Percentiles rank a stretch among this genome's conserved stretches.
These are phyloP conservation scores for Cryptococcus sp. DNA, from an alignment of 1,284 basidiomycete genomes.

Conservation along the genomic window DNA sequence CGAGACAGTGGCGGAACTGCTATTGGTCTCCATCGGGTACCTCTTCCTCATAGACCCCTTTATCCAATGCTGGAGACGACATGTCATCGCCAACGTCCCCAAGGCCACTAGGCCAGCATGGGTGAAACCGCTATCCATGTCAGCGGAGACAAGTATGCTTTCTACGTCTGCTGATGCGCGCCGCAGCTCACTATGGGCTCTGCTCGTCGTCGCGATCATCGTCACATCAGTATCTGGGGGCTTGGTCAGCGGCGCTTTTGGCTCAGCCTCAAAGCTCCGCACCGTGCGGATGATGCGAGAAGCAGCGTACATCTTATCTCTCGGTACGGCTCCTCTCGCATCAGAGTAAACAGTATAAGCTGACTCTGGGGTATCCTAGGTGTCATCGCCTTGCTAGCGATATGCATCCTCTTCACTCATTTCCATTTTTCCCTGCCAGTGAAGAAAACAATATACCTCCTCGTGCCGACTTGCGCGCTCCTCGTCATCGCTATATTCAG, in stretches of 20 bases:
- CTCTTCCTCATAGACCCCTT: slow-evolving; percentile 25
- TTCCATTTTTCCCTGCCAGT: slow-evolving; percentile 3
- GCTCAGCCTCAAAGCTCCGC: slow-evolving; percentile 6
- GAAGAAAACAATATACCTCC: slow-evolving; percentile 9
- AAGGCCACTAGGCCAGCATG: background rate
- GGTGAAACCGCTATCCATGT: background rate
- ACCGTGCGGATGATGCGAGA: slow-evolving; percentile 10
- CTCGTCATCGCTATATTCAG: slow-evolving; percentile 23
- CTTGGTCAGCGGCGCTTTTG: slow-evolving; percentile 17
- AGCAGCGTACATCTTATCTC: no score
- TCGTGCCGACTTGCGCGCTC: slow-evolving; percentile 6
- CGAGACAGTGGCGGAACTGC: slow-evolving; percentile 18
- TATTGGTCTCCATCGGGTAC: slow-evolving; percentile 20
- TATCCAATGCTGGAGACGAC: slow-evolving; percentile 18
- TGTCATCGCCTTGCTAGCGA: slow-evolving; percentile 1
- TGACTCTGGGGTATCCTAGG: background rate
- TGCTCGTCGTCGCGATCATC: slow-evolving; percentile 25
- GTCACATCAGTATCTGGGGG: slow-evolving; percentile 24
- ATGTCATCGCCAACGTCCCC: slow-evolving; percentile 10
- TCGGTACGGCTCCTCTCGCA: no score
- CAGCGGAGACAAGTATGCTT: no score
- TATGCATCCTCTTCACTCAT: slow-evolving; percentile 7
- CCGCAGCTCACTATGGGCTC: slow-evolving; percentile 10
- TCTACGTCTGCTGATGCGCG: no score
- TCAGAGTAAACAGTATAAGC: background rate